Evolutionary conservation across 768 basidiomycete genomes (phyloP).

Genomic region (Hemileccinum rubropunctum): DNA sequence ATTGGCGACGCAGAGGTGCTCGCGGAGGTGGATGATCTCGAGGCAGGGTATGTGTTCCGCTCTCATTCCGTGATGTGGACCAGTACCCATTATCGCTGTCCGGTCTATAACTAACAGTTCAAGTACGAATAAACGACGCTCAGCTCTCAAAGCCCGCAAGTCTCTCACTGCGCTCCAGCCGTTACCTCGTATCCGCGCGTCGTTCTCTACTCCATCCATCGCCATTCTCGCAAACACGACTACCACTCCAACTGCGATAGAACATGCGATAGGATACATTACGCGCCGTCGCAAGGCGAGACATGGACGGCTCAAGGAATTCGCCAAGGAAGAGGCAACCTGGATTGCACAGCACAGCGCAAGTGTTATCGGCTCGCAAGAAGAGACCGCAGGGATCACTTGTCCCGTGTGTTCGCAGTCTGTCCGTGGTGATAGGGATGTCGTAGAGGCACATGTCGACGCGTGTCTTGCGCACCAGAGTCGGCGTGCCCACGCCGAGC

Average conservation of each 20-base stretch:
- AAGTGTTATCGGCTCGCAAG: constrained; percentile 33
- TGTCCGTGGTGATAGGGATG: constrained; percentile 66
- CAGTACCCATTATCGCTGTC: constrained; percentile 33
- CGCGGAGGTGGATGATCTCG: constrained; percentile 45
- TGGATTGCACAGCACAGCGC: constrained; percentile 15
- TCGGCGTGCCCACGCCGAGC: constrained; percentile 35
- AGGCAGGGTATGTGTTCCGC: constrained; percentile 48
- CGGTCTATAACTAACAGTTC: constrained; percentile 26
- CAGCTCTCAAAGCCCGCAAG: constrained; percentile 44
- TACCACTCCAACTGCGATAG: constrained; percentile 34
- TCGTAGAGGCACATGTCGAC: constrained; percentile 79
- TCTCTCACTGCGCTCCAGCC: constrained; percentile 31
- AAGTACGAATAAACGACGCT: constrained; percentile 33
- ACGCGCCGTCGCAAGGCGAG: constrained; percentile 69
- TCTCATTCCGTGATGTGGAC: constrained; percentile 2
- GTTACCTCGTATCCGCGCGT: constrained; percentile 24
- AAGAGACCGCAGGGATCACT: constrained; percentile 41
- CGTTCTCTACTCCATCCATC: constrained; percentile 12
- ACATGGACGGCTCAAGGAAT: constrained; percentile 62
- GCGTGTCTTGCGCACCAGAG: constrained; percentile 65
- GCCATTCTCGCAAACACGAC: constrained; percentile 17
- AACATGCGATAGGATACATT: constrained; percentile 58
- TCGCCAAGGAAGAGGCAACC: constrained; percentile 59
- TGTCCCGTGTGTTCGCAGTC: constrained; percentile 68
- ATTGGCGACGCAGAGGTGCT: constrained; percentile 61